Base-by-base conservation (phyloP, 225 moss, liverwort and hornwort species). In the Ulota crispa region DNA sequence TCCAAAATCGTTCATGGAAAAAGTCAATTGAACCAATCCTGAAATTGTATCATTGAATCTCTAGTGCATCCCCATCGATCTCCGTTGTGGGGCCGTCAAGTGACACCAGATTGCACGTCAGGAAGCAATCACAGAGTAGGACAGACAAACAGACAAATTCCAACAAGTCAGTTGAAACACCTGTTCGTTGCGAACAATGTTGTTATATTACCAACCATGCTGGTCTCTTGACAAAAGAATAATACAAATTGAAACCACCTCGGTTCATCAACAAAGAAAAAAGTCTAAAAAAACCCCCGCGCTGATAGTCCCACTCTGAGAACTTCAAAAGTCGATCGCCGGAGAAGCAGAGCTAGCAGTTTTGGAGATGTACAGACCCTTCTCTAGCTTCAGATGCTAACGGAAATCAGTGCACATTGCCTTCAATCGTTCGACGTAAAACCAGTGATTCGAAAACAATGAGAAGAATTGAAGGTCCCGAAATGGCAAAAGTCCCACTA, bases 211-310 rank as follows among this genome's bases (percentile, higher is more conserved):
- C 42, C 82, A 69, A 70, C 56, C 53, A 45, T 75, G 79, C 55
- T 74, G 84, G 73, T 64, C 70, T 76, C 76, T 45, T 53, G 32
- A 61, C 78, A 39, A 70, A 64, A 43, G 43, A 66, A 55, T 73
- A 74, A 42, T 87, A 81, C 87, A 87, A 64, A 69, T 52, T 47
- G 41, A 68, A 81, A 81, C 78, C 78, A 68, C 70, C 64, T 70
- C 64, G 70, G 59, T 78, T 82, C 70, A 16, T 50, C 53, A 28
- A 41, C 39, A 73, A 68, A 70, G 19, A 11, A 16, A 43, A 56
- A 62, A 68, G 2, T 2, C 26, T 0, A 1, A 1, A 26, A 28
- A 6, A 47, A 45, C 9, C 24, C 78, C 53, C 16, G 36, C 32
- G 43, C 26, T 66, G 45, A 32, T 34, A 34, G 26, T 66, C 53